Percentiles rank a stretch among this genome's conserved stretches.
phyloP scores from a whole-genome alignment of 352 stramenopile genomes.

The Globisporangium cylindrosporum region DNA sequence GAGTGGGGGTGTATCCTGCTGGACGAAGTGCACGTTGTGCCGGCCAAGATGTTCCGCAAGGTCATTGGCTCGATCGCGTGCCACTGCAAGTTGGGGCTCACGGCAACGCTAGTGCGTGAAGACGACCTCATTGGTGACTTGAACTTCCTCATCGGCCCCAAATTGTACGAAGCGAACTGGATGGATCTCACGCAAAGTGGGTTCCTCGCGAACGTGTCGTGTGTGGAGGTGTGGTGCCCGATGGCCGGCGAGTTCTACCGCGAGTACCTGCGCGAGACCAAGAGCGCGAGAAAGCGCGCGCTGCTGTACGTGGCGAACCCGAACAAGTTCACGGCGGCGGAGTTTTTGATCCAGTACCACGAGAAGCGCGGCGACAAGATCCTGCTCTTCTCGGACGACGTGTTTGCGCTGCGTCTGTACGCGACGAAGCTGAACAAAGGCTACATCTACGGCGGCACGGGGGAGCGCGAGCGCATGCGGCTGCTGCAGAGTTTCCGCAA shows the following conservation, averaged over 20 bases:
- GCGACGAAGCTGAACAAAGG: conserved; percentile 86
- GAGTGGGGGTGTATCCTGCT: conserved; percentile 99
- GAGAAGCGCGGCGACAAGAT: conserved; percentile 98
- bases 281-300: conserved; percentile 88
- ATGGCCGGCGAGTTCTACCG: conserved; percentile 99
- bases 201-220: conserved; percentile 97
- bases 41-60: conserved; percentile 98
- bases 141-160: conserved; percentile 99
- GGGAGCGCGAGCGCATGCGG: conserved; percentile 89
- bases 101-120: conserved; percentile 98
- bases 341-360: conserved; percentile 98
- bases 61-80: conserved; percentile 93
- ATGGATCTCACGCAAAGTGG: conserved; percentile 98
- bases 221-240: conserved; percentile 98
- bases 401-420: conserved; percentile 96
- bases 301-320: conserved; percentile 99
- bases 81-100: conserved; percentile 98
- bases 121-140: conserved; percentile 99
- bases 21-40: conserved; percentile 98
- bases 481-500: conserved; percentile 84
- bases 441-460: conserved; percentile 97
- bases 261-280: conserved; percentile 82
- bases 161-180: conserved; percentile 97
- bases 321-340: conserved; percentile 95
- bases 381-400: conserved; percentile 98